Conservation (phyloP, 2,329 filamentous ascomycete genomes). For the Mycogone perniciosa region DNA sequence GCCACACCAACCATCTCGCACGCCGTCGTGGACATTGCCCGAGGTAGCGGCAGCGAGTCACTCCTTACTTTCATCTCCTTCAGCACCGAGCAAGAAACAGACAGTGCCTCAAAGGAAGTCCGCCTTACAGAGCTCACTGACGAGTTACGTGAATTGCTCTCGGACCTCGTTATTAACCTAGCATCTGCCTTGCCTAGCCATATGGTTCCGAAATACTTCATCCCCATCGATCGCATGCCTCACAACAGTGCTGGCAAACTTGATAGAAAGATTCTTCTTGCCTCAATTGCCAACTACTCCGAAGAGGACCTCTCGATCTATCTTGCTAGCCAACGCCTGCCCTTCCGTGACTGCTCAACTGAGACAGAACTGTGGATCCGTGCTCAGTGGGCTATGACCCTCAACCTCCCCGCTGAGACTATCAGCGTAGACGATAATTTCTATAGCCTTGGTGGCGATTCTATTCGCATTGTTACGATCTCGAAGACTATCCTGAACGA, state of each 20-base stretch:
- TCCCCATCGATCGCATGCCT: conserved; percentile 6
- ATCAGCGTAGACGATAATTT: conserved; percentile 18
- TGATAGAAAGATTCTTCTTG: conserved; percentile 5
- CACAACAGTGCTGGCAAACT: conserved; percentile 8
- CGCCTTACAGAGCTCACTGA: background rate
- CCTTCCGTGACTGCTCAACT: conserved; percentile 7
- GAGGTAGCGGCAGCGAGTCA: background rate
- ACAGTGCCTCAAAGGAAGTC: background rate
- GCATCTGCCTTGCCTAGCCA: background rate
- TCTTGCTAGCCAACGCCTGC: background rate
- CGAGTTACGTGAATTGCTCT: background rate
- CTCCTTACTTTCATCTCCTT: conserved; percentile 4
- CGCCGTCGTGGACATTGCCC: background rate
- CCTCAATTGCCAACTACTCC: background rate
- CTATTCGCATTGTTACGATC: conserved; percentile 17
- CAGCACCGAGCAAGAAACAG: background rate
- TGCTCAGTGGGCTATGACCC: conserved; percentile 2
- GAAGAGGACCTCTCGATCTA: conserved; percentile 1
- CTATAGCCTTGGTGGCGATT: conserved; percentile 18
- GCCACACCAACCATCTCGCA: background rate
- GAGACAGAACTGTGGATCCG: conserved; percentile 6
- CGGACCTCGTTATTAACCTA: background rate
- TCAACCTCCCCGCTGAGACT: conserved; percentile 6
- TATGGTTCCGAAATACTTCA: conserved; percentile 8
- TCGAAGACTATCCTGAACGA: conserved; percentile 12